Evolutionary conservation across 106 monocot species (phyloP), one percentile per base, ranked within the genome.

Genomic region (Ottelia alismoides): DNA sequence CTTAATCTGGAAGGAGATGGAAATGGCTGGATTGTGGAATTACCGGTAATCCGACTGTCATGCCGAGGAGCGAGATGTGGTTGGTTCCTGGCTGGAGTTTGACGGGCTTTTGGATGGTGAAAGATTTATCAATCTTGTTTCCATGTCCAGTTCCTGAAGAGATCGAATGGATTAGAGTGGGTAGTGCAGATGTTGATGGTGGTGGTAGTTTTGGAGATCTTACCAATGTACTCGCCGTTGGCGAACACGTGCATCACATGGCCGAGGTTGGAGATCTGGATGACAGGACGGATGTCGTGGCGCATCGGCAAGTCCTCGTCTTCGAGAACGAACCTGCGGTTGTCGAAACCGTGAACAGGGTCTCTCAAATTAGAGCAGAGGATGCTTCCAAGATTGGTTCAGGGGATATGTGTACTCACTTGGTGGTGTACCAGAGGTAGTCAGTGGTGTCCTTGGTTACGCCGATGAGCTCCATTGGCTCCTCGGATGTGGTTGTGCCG

Each of bases 191-290:
- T n/a, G n/a, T n/a, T n/a, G n/a, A n/a, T n/a, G n/a, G n/a, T n/a
- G n/a, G n/a, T n/a, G n/a, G n/a, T n/a, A n/a, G n/a, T n/a, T n/a
- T n/a, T n/a, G n/a, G n/a, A n/a, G n/a, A n/a, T n/a, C n/a, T 50
- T 85, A 98, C 98, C 98, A 25, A 90, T 68, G 67, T 73, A 98
- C 55, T 60, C 44, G 16, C 74, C 89, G 61, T 98, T 98, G 44
- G 75, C 77, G 51, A 90, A 98, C 19, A 54, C 82, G 28, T 82
- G 67, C 67, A 98, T 53, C 0, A 62, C 82, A 65, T 98, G 85
- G 5, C 77, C 85, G 11, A 75, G 60, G 31, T 48, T 77, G 45
- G 76, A 55, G 20, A 86, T 22, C 56, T 82, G 79, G 64, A 98
- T 61, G 19, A 98, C 82, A 0, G 98, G 82, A 27, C 61, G 65